These are phyloP conservation scores for Aspergillus conjunctus DNA, from an alignment of 495 filamentous ascomycete genomes.

Conservation along the genomic window DNA sequence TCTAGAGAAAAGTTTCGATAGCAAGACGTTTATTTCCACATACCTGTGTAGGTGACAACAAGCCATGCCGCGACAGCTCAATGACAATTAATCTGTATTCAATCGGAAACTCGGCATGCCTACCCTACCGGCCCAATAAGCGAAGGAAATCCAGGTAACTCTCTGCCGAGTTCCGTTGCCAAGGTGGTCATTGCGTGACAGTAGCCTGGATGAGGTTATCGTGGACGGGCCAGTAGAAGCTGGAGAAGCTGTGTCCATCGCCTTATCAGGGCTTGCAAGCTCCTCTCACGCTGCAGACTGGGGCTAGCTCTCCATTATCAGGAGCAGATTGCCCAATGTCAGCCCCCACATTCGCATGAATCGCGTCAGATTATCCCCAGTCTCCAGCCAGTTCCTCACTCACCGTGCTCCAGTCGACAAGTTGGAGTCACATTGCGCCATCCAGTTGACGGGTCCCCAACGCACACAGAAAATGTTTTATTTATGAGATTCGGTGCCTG, in stretches of 20 bases:
- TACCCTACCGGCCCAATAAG: not conserved
- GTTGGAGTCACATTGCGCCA: not conserved
- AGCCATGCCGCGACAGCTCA: not conserved
- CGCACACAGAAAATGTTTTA: not conserved
- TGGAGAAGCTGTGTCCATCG: not conserved
- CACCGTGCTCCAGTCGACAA: not conserved
- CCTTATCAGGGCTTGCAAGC: not conserved
- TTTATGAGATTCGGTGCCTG: not conserved
- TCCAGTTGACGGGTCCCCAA: not conserved
- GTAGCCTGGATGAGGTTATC: not conserved
- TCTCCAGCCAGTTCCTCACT: not conserved
- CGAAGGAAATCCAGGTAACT: not conserved
- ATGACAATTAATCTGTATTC: not conserved
- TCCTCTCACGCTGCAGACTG: not conserved
- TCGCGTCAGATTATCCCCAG: not conserved
- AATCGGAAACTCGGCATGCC: not conserved
- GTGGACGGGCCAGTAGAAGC: not conserved
- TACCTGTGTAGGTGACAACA: no score
- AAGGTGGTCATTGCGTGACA: not conserved
- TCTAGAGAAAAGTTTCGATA: not conserved
- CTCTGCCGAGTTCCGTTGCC: not conserved
- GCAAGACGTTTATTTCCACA: not conserved
- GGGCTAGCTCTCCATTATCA: not conserved
- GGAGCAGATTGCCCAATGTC: not conserved
- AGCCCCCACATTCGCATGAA: not conserved